These are phyloP conservation scores for Takakia lepidozioides DNA, from an alignment of 225 moss, liverwort and hornwort species.

Conservation along the genomic window DNA sequence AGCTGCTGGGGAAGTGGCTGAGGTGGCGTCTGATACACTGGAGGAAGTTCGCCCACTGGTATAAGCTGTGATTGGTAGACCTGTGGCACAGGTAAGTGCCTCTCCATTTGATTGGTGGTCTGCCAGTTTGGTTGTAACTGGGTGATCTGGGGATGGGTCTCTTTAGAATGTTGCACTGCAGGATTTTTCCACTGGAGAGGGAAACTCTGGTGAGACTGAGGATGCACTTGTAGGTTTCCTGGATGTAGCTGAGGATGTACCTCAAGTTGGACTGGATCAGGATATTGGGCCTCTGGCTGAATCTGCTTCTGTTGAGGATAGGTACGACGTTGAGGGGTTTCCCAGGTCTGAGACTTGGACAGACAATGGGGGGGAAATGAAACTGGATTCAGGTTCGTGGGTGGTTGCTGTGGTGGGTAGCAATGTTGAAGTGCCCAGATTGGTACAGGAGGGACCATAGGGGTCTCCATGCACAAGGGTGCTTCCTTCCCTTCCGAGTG, in stretches of 20 bases:
- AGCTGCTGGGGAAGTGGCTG: no score
- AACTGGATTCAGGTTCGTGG: background rate
- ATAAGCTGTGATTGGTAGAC: slow-evolving; percentile 2
- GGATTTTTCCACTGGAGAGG: background rate
- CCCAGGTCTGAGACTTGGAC: no score
- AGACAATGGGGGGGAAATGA: background rate
- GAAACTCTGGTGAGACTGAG: background rate
- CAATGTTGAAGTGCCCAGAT: slow-evolving; percentile 24
- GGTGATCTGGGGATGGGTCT: background rate
- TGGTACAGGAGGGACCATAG: slow-evolving; percentile 13
- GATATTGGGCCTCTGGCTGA: no score
- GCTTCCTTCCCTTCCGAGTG: background rate
- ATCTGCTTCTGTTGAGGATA: no score
- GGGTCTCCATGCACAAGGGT: background rate
- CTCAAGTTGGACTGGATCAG: no score
- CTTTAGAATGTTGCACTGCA: no score
- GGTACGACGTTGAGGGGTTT: no score
- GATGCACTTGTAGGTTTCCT: background rate
- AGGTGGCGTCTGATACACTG: no score
- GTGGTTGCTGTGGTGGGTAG: slow-evolving; percentile 9
- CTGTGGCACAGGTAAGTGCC: slow-evolving; percentile 1
- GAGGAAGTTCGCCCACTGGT: background rate
- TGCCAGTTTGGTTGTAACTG: background rate
- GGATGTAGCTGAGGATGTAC: slow-evolving; percentile 4
- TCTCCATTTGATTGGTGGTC: background rate